Conservation (phyloP, 495 filamentous ascomycete genomes). For the Aspergillus bertholletiae region DNA sequence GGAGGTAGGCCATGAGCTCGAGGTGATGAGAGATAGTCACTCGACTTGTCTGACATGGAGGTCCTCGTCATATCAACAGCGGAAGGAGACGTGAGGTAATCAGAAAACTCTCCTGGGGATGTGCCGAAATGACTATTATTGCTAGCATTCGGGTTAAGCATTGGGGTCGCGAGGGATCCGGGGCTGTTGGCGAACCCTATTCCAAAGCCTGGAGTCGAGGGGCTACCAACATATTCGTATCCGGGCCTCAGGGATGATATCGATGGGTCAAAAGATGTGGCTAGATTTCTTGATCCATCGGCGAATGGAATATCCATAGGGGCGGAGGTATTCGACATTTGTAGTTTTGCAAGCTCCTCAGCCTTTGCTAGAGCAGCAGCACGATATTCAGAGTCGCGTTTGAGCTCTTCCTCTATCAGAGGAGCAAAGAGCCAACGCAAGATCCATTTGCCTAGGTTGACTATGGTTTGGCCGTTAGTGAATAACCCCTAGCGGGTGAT, state of each 20-base stretch:
- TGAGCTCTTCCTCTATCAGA: constrained; percentile 85
- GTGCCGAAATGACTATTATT: constrained; percentile 32
- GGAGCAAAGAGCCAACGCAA: constrained; percentile 88
- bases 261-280: constrained; percentile 39
- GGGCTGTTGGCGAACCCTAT: constrained; percentile 78
- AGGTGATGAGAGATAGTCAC: constrained; percentile 65
- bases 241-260: constrained; percentile 61
- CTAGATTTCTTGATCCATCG: constrained; percentile 42
- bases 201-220: constrained; percentile 68
- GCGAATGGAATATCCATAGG: constrained; percentile 64
- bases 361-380: constrained; percentile 58
- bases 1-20: constrained; percentile 18
- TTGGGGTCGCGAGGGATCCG: constrained; percentile 20
- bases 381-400: constrained; percentile 71
- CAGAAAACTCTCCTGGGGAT: constrained; percentile 24
- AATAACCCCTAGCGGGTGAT: not conserved
- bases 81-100: constrained; percentile 22
- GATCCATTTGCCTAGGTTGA: constrained; percentile 97
- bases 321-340: constrained; percentile 53
- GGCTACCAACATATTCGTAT: constrained; percentile 52
- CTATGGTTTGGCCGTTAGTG: constrained; percentile 38
- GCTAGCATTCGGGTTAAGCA: constrained; percentile 18
- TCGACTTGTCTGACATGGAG: constrained; percentile 46
- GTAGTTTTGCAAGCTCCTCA: constrained; percentile 50
- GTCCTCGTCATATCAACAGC: constrained; percentile 42